Base-by-base conservation (phyloP, 495 filamentous ascomycete genomes). In the Lepidopterella palustris region DNA sequence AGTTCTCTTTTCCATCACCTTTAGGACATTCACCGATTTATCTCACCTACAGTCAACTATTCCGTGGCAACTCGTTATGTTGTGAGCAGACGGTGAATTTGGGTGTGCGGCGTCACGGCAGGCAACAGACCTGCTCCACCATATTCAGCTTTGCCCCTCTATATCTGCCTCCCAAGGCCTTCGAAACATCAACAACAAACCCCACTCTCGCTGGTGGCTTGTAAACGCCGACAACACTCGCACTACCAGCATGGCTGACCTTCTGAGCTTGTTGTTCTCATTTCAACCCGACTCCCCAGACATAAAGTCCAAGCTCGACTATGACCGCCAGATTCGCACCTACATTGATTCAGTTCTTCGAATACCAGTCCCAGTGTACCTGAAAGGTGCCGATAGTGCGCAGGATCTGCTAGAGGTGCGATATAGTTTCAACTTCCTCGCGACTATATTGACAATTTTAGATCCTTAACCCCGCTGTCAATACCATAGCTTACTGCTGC, bases 401-500 rank as follows among this genome's bases (percentile, higher is more conserved):
- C 45, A 65, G 55, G 63, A 70, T 57, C 24, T 73, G 10, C 50
- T 72, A 27, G 66, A 70, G 24, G 67, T 67, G 57, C 4, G 64
- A 11, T 5, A 40, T 18, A n/a, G 5, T 26, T 3, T 18, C 21
- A 13, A 10, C 11, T 18, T 32, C 10, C 25, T 32, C 15, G 51
- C 39, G n/a, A 39, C 39, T 48, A 23, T 21, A 40, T 53, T 60
- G 42, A 60, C 47, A 11, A 25, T 11, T 11, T 9, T 28, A 71
- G 65, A 20, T 69, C 15, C 69, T 75, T 48, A 58, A 75, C 48
- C 72, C 73, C 9, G 9, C 59, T 10, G 55, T 61, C 27, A 71
- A 73, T 52, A 62, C 58, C n/a, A 64, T 74, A 42, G 40, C 70
- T 18, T 75, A 74, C 57, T 31, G 66, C 48, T 65, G 48, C 55